Percentiles rank a stretch among this genome's conserved stretches.
These are phyloP conservation scores for Nemania serpens DNA, from an alignment of 2,329 filamentous ascomycete genomes.

Conservation along the genomic window DNA sequence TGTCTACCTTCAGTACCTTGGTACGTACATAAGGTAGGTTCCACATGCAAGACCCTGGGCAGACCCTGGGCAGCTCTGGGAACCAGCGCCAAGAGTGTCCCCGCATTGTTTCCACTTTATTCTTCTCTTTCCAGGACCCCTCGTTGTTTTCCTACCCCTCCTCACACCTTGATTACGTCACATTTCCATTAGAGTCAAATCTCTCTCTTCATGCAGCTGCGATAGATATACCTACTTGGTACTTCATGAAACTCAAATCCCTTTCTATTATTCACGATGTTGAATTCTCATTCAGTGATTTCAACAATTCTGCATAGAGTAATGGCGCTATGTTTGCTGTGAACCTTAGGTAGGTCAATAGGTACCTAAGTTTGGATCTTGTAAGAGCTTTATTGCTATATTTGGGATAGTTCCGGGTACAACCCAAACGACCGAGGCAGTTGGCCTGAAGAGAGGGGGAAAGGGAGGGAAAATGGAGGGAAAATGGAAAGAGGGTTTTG, in stretches of 20 bases:
- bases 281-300: too few relatives aligned
- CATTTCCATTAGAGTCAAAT: not conserved
- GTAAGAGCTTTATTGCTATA: not conserved
- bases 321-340: not conserved
- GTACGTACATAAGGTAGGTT: not conserved
- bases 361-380: not conserved
- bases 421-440: too few relatives aligned
- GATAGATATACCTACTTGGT: too few relatives aligned
- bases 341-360: not conserved
- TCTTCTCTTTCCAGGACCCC: not conserved
- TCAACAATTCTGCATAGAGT: not conserved
- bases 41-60: too few relatives aligned
- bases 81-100: too few relatives aligned
- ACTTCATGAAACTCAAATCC: too few relatives aligned
- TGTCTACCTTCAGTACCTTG: not conserved
- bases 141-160: constrained; percentile 11
- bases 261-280: too few relatives aligned
- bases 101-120: constrained; percentile 4
- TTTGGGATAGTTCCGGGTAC: not conserved
- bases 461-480: too few relatives aligned
- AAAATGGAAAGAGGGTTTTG: too few relatives aligned
- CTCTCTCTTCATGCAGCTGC: not conserved
- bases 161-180: constrained; percentile 8
- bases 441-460: too few relatives aligned
- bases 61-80: too few relatives aligned